These are phyloP conservation scores for Cornus florida DNA, from an alignment of 148 eudicot genomes.

Conservation along the genomic window DNA sequence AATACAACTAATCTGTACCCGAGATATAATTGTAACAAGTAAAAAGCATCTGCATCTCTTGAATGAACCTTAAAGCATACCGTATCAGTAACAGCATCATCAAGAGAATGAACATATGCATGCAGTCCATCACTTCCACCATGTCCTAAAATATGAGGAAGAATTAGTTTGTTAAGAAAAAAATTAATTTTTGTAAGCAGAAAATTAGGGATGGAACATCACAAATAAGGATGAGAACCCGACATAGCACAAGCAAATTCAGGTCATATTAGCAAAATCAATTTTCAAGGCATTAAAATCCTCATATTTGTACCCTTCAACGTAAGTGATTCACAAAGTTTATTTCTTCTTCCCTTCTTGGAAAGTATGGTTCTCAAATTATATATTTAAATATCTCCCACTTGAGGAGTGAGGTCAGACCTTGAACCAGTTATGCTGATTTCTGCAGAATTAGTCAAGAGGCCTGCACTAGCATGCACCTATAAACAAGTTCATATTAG, in stretches of 20 bases:
- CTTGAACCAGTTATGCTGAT: background rate
- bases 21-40: background rate
- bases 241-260: background rate
- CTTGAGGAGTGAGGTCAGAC: background rate
- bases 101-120: constrained; percentile 82
- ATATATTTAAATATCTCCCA: too few species aligned
- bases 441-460: background rate
- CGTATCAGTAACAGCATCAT: constrained; percentile 68
- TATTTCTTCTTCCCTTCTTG: too few species aligned
- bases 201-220: background rate
- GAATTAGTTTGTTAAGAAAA: background rate
- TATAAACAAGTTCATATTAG: background rate
- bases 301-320: background rate
- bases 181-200: background rate
- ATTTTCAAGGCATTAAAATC: background rate
- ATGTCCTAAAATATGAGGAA: constrained; percentile 48
- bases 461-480: background rate
- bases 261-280: too few species aligned
- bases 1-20: background rate
- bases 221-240: background rate
- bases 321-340: background rate
- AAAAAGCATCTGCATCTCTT: background rate
- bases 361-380: background rate
- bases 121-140: constrained; percentile 98
- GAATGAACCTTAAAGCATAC: constrained; percentile 31